Evolutionary conservation across 73 alveolate species (phyloP), one percentile per base, ranked within the genome.

Genomic region (Uronychia setigera): DNA sequence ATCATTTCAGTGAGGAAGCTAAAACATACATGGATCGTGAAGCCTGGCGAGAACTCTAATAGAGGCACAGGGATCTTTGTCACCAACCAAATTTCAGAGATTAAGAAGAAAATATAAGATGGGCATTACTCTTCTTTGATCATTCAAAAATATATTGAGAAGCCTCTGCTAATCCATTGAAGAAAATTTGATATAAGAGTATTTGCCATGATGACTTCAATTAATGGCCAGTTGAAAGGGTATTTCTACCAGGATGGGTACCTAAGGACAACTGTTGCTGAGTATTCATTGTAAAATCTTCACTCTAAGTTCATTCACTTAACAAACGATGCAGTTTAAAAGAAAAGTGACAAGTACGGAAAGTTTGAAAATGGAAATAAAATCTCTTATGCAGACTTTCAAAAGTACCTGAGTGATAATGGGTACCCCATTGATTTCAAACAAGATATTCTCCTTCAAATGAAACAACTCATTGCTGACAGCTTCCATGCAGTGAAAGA

Each of bases 401-500:
- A 74, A 30, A 30, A 27, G 13, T 74, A 74, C 26, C 80, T 74
- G 32, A 29, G 32, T 26, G 34, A 74, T 27, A 74, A 27, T 74
- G 80, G 34, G 34, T 29, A 74, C 34, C 34, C 80, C n/a, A 19
- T 46, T 5, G 34, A 74, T 26, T 74, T 74, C 34, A 29, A 29
- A 13, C 32, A 74, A 13, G 80, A 74, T 26, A 30, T 74, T 27
- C 80, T 74, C 46, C 80, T 30, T 19, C 32, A 74, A 27, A 74
- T 74, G 5, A 30, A 74, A 26, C 80, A 29, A 13, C 80, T 74
- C 46, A 27, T 74, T 11, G 34, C 67, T 19, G 67, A 80, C 29
- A 82, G 90, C 0, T 32, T 88, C 30, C 85, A 82, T 0, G 35
- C 86, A 26, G 93, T 80, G n/a, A 75, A 74, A 60, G 58, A 81